phyloP scores from a whole-genome alignment of 306 rosid genomes.

The Acacia acuminata region DNA sequence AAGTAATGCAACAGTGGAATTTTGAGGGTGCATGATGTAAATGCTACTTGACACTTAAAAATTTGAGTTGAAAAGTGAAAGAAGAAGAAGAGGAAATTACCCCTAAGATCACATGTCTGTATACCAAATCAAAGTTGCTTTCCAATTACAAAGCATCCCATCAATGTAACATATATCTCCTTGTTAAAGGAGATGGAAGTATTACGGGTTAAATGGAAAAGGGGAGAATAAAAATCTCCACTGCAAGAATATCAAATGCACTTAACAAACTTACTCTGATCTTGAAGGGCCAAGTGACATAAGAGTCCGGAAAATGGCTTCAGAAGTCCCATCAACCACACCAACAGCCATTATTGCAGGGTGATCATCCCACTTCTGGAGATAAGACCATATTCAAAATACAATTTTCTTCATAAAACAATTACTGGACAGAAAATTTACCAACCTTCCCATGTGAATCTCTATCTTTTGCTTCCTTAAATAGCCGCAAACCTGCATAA shows the following conservation, averaged over 20 bases:
- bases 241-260: constrained; percentile 15
- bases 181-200: background rate
- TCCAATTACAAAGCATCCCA: background rate
- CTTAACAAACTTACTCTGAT: constrained; percentile 74
- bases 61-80: background rate
- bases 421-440: constrained; percentile 19
- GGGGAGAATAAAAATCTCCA: constrained; percentile 22
- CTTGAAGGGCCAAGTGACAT: constrained; percentile 93
- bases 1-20: constrained; percentile 11
- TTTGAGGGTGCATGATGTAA: background rate
- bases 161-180: constrained; percentile 17
- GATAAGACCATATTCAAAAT: constrained; percentile 25
- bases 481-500: constrained; percentile 78
- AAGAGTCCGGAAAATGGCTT: constrained; percentile 87
- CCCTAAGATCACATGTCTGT: background rate
- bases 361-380: constrained; percentile 95
- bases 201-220: background rate
- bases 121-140: constrained; percentile 17
- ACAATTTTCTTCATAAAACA: constrained; percentile 29
- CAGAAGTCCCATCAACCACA: constrained; percentile 87
- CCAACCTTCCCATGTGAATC: constrained; percentile 71
- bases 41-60: constrained; percentile 17
- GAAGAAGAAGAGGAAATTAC: background rate
- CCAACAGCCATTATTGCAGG: constrained; percentile 99
- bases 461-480: constrained; percentile 86